Evolutionary conservation across 75 land plant species (phyloP).

Genomic region (Chamaecyparis obtusa): DNA sequence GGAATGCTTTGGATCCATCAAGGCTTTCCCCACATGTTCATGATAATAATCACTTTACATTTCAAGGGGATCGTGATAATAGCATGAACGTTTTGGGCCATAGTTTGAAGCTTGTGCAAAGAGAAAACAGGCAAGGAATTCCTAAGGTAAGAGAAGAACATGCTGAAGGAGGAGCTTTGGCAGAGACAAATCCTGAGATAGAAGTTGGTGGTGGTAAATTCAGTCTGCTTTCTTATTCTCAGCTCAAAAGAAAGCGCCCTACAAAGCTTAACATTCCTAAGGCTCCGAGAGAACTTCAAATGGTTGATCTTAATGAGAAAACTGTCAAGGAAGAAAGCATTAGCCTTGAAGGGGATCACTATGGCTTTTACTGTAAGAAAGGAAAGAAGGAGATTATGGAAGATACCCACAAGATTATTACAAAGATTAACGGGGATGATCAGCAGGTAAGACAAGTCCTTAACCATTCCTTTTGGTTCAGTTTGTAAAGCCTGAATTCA

Average conservation of each 20-base stretch:
- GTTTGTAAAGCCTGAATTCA: neutral
- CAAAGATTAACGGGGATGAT: slow-evolving; percentile 28
- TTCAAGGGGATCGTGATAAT: neutral
- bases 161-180: neutral
- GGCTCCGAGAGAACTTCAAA: neutral
- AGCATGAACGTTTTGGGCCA: neutral
- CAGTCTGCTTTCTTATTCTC: neutral
- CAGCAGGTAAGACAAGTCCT: slow-evolving; percentile 27
- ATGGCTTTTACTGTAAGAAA: slow-evolving; percentile 27
- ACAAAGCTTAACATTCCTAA: slow-evolving; percentile 16
- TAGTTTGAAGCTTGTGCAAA: neutral
- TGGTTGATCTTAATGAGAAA: neutral
- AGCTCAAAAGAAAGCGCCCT: slow-evolving; percentile 18
- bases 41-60: neutral
- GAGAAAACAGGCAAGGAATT: neutral
- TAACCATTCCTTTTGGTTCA: neutral
- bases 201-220: neutral
- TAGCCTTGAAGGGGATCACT: slow-evolving; percentile 13
- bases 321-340: neutral
- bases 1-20: neutral
- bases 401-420: slow-evolving; percentile 27
- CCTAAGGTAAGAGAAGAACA: neutral
- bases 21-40: neutral
- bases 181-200: neutral
- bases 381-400: slow-evolving; percentile 35